Base-by-base conservation (phyloP, 2,329 filamentous ascomycete genomes). In the Aspergillus niger region DNA sequence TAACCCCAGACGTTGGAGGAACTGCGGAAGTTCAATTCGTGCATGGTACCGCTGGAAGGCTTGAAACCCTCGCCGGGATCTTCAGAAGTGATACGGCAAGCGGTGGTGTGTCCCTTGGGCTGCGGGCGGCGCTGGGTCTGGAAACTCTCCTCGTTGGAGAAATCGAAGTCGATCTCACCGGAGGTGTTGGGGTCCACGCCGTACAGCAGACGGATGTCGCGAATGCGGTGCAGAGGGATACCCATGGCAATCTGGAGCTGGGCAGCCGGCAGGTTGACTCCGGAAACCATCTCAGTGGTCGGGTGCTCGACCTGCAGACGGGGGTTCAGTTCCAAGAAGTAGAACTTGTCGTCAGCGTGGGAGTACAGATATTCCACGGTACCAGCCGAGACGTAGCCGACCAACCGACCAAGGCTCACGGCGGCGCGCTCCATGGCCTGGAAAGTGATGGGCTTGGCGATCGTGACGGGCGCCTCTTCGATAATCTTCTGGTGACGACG, bases 1-100 rank as follows among this genome's bases (percentile, higher is more conserved):
- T 99, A 99, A 85, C 95, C 95, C 95, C 95, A 99, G 59, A 98
- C 95, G 70, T 99, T 99, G 65, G 95, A 98, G 77, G 92, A 97
- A 82, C 91, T 96, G 75, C 95, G 88, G 87, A 99, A 99, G 85
- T 99, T 99, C 74, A 99, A 83, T 75, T 99, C 95, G 82, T 98
- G 95, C 87, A 99, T 96, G 56, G 94, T 96, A 87, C 95, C 95
- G 73, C 94, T 96, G 49, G 95, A 99, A 60, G 95, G 95, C 86
- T 99, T 99, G 88, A 99, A 99, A 56, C 95, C 95, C 84, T 99
- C 95, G 72, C 96, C 95, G 8, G 95, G 95, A 76, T 99, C 95
- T 79, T 99, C 95, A 0, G 95, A 99, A 26, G 95, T 99, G 80
- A 99, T 99, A 86, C 95, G 92, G 82, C 95, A 99, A 64, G 95